Evolutionary conservation across 176 grass and related monocot species (phyloP), one percentile per base, ranked within the genome.

Genomic region (Themeda triandra): DNA sequence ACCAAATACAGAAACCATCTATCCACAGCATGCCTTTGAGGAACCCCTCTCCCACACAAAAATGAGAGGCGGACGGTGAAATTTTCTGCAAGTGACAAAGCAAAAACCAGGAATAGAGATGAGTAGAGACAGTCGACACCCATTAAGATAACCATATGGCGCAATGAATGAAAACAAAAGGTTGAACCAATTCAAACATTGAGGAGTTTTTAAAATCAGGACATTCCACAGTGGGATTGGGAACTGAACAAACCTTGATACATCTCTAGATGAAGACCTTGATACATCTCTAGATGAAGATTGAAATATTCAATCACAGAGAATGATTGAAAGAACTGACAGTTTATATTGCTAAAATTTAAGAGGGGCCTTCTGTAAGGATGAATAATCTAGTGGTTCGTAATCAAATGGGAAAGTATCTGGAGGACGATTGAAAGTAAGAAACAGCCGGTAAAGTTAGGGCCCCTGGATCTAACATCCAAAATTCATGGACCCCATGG

Each of bases 1-100:
- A 92, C 83, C 91, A 95, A 89, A 51, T 93, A 91, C 29, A 84
- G 82, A 24, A 98, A 85, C 91, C 96, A 98, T 73, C 89, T 87
- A 92, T 98, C 83, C 35, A 84, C 8, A 39, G 37, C 37, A 8
- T 39, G 37, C 37, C 37, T 39, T 39, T 35, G 4, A 35, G 37
- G 6, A 39, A 39, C 37, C 37, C 37, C 37, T 39, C 37, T 8
- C 37, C 37, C 8, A 39, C 37, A 39, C 37, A 39, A 39, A 39
- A 39, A 39, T 1, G 1, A 39, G 37, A 39, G 37, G 5, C 6
- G 8, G 37, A 39, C 1, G 7, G 6, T 39, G 37, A 39, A 39
- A 39, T 39, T 4, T 39, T 8, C 37, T 39, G 37, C 37, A 39
- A 39, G 37, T 39, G 37, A 39, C 37, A 8, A 39, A 39, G 37